Conservation (phyloP, 257 asterid genomes). For the Echium plantagineum region DNA sequence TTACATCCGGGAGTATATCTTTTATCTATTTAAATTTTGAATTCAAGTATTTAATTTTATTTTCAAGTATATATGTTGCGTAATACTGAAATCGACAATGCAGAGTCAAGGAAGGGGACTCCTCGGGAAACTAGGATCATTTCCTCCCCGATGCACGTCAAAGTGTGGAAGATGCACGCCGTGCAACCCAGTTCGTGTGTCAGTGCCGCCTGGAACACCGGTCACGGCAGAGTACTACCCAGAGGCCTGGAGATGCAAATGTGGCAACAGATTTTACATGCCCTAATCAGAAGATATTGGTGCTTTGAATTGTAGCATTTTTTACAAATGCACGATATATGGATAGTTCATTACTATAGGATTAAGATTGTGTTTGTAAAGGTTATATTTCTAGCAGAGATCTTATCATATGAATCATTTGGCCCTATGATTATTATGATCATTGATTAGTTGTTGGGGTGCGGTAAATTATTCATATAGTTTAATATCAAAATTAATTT, state of each 20-base stretch:
- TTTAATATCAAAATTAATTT: no score
- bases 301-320: not conserved
- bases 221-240: conserved; percentile 51
- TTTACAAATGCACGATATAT: not conserved
- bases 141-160: conserved; percentile 46
- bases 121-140: conserved; percentile 44
- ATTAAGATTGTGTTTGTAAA: not conserved
- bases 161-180: conserved; percentile 54
- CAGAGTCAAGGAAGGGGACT: conserved; percentile 26
- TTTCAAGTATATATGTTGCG: no score
- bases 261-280: conserved; percentile 43
- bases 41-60: no score
- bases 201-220: conserved; percentile 48
- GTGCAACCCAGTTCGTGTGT: conserved; percentile 46
- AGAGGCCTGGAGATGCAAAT: conserved; percentile 58
- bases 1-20: no score
- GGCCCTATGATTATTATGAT: not conserved
- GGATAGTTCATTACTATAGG: not conserved
- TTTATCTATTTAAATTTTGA: no score
- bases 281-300: conserved; percentile 16
- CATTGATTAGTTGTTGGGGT: no score
- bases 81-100: not conserved
- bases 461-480: no score
- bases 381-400: not conserved
- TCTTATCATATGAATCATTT: not conserved